Conservation (phyloP, 75 land plant genomes). For the Azolla pinnata region DNA sequence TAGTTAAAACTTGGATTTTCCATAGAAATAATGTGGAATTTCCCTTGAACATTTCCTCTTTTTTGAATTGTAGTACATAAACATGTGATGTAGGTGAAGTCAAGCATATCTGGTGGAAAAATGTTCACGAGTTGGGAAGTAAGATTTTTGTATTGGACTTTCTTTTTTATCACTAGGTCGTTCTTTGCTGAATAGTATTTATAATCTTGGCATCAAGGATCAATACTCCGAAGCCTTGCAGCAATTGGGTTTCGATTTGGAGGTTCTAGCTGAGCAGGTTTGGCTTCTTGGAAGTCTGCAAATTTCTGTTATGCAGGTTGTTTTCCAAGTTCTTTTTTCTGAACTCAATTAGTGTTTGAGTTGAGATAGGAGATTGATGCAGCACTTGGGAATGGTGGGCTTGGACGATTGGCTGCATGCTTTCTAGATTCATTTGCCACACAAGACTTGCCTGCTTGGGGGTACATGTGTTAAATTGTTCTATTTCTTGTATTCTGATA, state of each 20-base stretch:
- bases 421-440: slow-evolving; percentile 68
- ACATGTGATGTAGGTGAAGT: too few species aligned
- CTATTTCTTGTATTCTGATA: too few species aligned
- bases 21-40: too few species aligned
- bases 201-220: slow-evolving; percentile 54
- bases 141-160: too few species aligned
- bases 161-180: slow-evolving; percentile 35
- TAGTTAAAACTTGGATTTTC: too few species aligned
- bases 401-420: slow-evolving; percentile 81
- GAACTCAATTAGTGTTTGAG: background rate
- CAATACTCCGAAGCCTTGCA: slow-evolving; percentile 58
- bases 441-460: slow-evolving; percentile 73
- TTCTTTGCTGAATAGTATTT: slow-evolving; percentile 58
- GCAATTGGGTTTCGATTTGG: slow-evolving; percentile 66
- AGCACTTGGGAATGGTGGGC: slow-evolving; percentile 79
- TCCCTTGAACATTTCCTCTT: too few species aligned
- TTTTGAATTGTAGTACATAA: too few species aligned
- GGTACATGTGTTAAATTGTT: too few species aligned
- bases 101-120: too few species aligned
- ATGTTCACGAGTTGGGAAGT: too few species aligned
- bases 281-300: slow-evolving; percentile 7
- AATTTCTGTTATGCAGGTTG: background rate
- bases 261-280: slow-evolving; percentile 68
- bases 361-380: slow-evolving; percentile 68
- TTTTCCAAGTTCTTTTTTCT: background rate